Evolutionary conservation across 1,284 basidiomycete genomes (phyloP), one percentile per base, ranked within the genome.

Genomic region (Golubevia sp.): DNA sequence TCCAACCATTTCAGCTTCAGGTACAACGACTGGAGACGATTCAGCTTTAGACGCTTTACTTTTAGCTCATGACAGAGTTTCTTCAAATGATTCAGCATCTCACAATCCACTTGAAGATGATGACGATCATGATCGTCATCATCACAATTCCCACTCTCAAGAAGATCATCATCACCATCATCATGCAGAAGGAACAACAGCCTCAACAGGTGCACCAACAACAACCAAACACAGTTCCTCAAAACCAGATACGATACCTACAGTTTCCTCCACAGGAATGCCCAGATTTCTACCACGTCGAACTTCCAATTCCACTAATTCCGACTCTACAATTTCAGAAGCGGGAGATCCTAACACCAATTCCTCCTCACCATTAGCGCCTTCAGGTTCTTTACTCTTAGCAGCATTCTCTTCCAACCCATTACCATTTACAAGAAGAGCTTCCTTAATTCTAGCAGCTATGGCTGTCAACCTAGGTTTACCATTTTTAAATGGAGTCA

Each of bases 401-500:
- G 70, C 76, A 3, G 72, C 77, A 0, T 66, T 82, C 38, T 70
- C 68, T 3, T 72, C 75, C 0, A 71, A 64, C 55, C 68, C 70
- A 13, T 30, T 53, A 25, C 27, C 51, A 13, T 13, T 30, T 53
- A 13, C 51, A 8, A 30, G 79, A 2, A 70, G 79, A 4, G 6
- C 65, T 13, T 56, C 68, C 0, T 65, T 81, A 20, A 59, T 81
- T 44, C 60, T 70, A 8, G 68, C 77, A 0, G 62, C 71, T n/a
- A 48, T 83, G 44, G 70, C 70, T 11, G 73, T 83, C 73, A 83
- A 83, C 58, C 59, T 83, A 13, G 79, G 79, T 11, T 67, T 83
- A 13, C 80, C 80, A 0, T 83, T 83, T 50, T 62, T 83, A 55
- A 83, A 83, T 59, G 80, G 80, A 15, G 68, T 82, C 67, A 77